Evolutionary conservation across 1,284 basidiomycete genomes (phyloP).

Genomic region (Coniferiporia weirii): DNA sequence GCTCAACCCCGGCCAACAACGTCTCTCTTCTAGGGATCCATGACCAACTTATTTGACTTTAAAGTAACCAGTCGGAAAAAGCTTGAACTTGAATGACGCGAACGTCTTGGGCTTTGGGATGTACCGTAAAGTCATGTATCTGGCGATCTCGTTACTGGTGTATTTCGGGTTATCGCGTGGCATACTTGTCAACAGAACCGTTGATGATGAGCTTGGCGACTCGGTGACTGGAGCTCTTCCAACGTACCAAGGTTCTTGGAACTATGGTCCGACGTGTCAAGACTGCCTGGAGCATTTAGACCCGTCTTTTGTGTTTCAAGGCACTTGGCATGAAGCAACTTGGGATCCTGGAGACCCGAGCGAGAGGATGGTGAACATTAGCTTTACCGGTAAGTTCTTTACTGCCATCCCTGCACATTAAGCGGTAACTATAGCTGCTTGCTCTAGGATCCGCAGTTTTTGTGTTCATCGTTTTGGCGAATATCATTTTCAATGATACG

Average conservation of each 20-base stretch:
- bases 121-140: neutral
- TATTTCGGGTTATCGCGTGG: neutral
- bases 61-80: too few relatives aligned
- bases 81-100: neutral
- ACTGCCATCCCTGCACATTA: neutral
- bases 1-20: too few relatives aligned
- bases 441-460: constrained; percentile 14
- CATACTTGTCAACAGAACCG: neutral
- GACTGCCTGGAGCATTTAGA: constrained; percentile 18
- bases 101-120: neutral
- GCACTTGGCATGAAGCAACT: constrained; percentile 22
- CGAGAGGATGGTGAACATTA: neutral
- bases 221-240: neutral
- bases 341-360: neutral
- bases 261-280: constrained; percentile 19
- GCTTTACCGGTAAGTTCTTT: constrained; percentile 6
- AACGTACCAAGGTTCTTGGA: constrained; percentile 13
- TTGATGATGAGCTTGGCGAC: neutral
- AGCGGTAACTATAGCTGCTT: neutral
- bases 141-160: neutral
- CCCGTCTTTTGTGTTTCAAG: constrained; percentile 10
- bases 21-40: too few relatives aligned
- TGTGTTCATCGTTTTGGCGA: constrained; percentile 14
- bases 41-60: too few relatives aligned
- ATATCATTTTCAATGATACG: neutral